Evolutionary conservation across 352 stramenopile genomes (phyloP).

Genomic region (Aphanomyces astaci): DNA sequence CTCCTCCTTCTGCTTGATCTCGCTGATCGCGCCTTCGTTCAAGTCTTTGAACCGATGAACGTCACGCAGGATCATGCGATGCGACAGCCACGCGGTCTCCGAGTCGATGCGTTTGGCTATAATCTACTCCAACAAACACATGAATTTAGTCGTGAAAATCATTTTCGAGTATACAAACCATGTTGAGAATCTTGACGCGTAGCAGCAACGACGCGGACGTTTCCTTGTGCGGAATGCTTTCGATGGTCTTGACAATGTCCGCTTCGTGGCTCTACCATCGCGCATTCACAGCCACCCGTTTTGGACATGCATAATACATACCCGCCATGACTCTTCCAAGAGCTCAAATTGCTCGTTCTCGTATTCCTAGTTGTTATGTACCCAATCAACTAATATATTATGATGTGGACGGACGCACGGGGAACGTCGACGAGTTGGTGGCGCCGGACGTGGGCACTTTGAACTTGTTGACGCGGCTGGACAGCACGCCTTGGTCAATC

Average conservation of each 20-base stretch:
- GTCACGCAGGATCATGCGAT: slow-evolving; percentile 71
- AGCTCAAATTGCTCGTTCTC: slow-evolving; percentile 67
- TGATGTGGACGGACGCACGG: not conserved
- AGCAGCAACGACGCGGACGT: slow-evolving; percentile 53
- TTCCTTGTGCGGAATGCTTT: slow-evolving; percentile 47
- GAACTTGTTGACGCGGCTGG: slow-evolving; percentile 27
- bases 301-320: not conserved
- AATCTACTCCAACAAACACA: slow-evolving; percentile 30
- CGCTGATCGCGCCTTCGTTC: slow-evolving; percentile 53
- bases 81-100: slow-evolving; percentile 72
- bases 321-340: slow-evolving; percentile 55
- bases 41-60: slow-evolving; percentile 61
- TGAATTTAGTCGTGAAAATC: not conserved
- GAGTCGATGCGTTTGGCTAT: slow-evolving; percentile 53
- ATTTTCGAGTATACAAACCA: no score
- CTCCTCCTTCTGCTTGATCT: slow-evolving; percentile 55
- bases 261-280: slow-evolving; percentile 32
- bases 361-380: no score
- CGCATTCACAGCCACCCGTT: not conserved
- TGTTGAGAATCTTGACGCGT: slow-evolving; percentile 47
- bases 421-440: not conserved
- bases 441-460: not conserved
- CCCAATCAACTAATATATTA: not conserved
- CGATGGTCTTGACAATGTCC: slow-evolving; percentile 42
- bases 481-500: slow-evolving; percentile 23